Evolutionary conservation across 2,329 filamentous ascomycete species (phyloP).

Genomic region (Chaetomiaceae sp.): DNA sequence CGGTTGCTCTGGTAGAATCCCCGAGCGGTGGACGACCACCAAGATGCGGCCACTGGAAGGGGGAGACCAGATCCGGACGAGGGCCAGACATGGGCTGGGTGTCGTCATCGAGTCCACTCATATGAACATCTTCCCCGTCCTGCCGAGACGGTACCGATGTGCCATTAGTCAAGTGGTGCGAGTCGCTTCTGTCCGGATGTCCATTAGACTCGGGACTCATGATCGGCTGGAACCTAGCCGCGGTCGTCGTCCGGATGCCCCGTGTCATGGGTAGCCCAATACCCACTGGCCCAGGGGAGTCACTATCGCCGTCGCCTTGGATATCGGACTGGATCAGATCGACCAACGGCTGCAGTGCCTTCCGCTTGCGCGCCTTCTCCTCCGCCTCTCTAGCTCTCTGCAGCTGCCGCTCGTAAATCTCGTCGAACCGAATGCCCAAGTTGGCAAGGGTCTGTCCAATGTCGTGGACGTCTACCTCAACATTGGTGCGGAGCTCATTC

Average conservation of each 20-base stretch:
- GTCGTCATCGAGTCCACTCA: slow-evolving; percentile 52
- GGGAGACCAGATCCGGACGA: slow-evolving; percentile 41
- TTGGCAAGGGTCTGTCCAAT: slow-evolving; percentile 56
- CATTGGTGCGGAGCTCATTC: slow-evolving; percentile 87
- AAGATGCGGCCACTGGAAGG: slow-evolving; percentile 39
- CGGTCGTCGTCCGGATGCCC: slow-evolving; percentile 42
- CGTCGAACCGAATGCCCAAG: slow-evolving; percentile 72
- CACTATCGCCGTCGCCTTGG: slow-evolving; percentile 45
- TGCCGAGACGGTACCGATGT: slow-evolving; percentile 45
- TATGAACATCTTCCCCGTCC: slow-evolving; percentile 54
- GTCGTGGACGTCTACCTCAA: slow-evolving; percentile 83
- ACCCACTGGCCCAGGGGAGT: slow-evolving; percentile 52
- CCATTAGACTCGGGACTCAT: slow-evolving; percentile 58
- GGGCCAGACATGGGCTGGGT: slow-evolving; percentile 39
- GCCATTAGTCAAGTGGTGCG: slow-evolving; percentile 50
- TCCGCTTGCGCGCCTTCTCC: slow-evolving; percentile 59
- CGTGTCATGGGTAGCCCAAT: slow-evolving; percentile 62
- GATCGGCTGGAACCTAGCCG: slow-evolving; percentile 51
- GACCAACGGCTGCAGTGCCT: slow-evolving; percentile 52
- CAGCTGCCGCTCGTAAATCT: slow-evolving; percentile 68
- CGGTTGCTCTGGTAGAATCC: slow-evolving; percentile 36
- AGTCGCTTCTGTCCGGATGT: slow-evolving; percentile 40
- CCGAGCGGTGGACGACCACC: slow-evolving; percentile 26
- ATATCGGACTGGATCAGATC: slow-evolving; percentile 49
- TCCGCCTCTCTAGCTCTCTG: slow-evolving; percentile 56